phyloP scores from a whole-genome alignment of 257 asterid species.

The Nicotiana otophora region DNA sequence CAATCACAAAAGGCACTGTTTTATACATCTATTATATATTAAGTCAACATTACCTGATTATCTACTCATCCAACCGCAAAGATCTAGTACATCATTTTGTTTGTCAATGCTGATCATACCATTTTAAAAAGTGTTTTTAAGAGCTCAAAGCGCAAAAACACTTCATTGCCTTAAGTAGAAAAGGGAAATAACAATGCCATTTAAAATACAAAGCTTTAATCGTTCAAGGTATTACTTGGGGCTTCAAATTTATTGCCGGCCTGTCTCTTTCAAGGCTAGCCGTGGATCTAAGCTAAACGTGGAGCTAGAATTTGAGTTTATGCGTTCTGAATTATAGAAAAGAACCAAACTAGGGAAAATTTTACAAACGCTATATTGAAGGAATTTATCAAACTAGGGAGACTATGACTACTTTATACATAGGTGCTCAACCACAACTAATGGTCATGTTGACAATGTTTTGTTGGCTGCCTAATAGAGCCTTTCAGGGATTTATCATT shows the following conservation, averaged over 20 bases:
- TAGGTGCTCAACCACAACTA: constrained; percentile 33
- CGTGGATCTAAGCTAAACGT: too few relatives aligned
- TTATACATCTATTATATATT: too few relatives aligned
- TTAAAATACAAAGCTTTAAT: background rate
- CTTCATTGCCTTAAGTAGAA: too few relatives aligned
- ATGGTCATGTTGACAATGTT: constrained; percentile 56
- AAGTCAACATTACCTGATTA: background rate
- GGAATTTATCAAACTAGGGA: background rate
- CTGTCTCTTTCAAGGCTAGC: background rate
- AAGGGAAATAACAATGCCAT: too few relatives aligned
- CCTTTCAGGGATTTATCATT: constrained; percentile 39
- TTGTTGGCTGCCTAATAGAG: constrained; percentile 54
- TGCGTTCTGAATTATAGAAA: too few relatives aligned
- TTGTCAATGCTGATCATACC: background rate
- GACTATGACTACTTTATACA: constrained; percentile 29
- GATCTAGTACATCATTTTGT: background rate
- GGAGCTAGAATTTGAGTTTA: too few relatives aligned
- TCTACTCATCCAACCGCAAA: background rate
- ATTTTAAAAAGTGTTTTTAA: background rate
- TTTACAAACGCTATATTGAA: too few relatives aligned
- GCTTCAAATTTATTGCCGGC: background rate
- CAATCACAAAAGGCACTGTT: background rate
- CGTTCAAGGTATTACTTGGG: background rate
- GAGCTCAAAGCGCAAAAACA: too few relatives aligned
- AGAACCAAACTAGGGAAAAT: too few relatives aligned